Percentiles rank a stretch among this genome's conserved stretches.
These are phyloP conservation scores for Glaciozyma antarctica DNA, from an alignment of 768 basidiomycete genomes.

Conservation along the genomic window DNA sequence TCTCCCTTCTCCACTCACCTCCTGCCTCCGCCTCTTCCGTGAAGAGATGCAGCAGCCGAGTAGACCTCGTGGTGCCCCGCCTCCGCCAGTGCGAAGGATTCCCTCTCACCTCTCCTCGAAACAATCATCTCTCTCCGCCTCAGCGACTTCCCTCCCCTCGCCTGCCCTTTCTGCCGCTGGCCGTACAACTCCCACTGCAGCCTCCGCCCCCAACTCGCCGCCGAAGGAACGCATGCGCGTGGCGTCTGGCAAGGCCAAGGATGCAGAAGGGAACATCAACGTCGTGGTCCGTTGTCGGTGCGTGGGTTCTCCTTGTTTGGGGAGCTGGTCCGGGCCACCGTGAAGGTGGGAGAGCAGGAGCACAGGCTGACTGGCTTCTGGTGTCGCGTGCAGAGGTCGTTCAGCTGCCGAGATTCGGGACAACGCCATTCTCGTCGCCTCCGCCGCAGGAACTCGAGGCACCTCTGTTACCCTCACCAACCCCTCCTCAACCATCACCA, in stretches of 20 bases:
- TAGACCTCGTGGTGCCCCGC: no score
- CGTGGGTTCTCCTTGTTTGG: constrained; percentile 14
- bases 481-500: constrained; percentile 53
- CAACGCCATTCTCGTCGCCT: constrained; percentile 11
- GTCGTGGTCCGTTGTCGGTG: constrained; percentile 84
- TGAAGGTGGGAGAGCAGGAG: no score
- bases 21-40: no score
- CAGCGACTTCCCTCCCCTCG: neutral
- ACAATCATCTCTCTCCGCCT: neutral
- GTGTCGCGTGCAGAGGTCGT: constrained; percentile 4
- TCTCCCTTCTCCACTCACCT: no score
- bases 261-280: constrained; percentile 58
- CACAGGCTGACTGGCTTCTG: neutral
- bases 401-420: constrained; percentile 10
- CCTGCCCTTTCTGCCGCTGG: neutral
- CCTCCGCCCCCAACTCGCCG: neutral
- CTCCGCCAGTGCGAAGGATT: no score
- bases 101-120: neutral
- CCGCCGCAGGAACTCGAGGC: constrained; percentile 24
- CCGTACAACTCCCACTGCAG: neutral
- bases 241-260: neutral
- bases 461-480: constrained; percentile 24
- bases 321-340: neutral
- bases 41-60: no score
- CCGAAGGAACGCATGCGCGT: neutral